These are phyloP conservation scores for Debaryomyces udenii DNA, from an alignment of 1,139 yeast genomes.

Conservation along the genomic window DNA sequence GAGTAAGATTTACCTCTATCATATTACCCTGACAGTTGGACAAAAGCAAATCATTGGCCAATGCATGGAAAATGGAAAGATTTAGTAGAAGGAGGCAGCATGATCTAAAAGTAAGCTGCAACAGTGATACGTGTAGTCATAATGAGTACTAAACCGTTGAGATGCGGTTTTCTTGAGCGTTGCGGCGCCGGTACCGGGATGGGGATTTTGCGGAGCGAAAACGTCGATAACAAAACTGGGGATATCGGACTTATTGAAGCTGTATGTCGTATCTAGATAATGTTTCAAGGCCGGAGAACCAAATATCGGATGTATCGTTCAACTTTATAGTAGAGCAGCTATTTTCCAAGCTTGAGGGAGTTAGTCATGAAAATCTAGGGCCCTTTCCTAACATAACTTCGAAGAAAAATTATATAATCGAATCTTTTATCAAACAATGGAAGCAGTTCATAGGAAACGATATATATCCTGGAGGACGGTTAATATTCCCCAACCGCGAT, in stretches of 20 bases:
- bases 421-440: conserved; percentile 61
- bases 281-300: conserved; percentile 22
- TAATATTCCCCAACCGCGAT: conserved; percentile 67
- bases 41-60: too few species aligned
- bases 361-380: conserved; percentile 29
- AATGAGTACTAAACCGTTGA: too few species aligned
- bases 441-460: conserved; percentile 67
- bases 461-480: conserved; percentile 65
- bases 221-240: neutral
- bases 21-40: too few species aligned
- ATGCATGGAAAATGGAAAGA: too few species aligned
- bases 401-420: conserved; percentile 36
- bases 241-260: neutral
- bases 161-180: too few species aligned
- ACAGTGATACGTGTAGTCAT: too few species aligned
- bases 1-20: too few species aligned
- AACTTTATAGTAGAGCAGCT: conserved; percentile 35
- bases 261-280: conserved; percentile 14
- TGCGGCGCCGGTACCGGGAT: too few species aligned
- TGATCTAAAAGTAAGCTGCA: too few species aligned
- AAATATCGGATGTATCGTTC: conserved; percentile 25
- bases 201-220: neutral
- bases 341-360: conserved; percentile 37
- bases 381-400: conserved; percentile 30
- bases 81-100: too few species aligned